These are phyloP conservation scores for Lathyrus sativus DNA, from an alignment of 306 rosid genomes.

Conservation along the genomic window DNA sequence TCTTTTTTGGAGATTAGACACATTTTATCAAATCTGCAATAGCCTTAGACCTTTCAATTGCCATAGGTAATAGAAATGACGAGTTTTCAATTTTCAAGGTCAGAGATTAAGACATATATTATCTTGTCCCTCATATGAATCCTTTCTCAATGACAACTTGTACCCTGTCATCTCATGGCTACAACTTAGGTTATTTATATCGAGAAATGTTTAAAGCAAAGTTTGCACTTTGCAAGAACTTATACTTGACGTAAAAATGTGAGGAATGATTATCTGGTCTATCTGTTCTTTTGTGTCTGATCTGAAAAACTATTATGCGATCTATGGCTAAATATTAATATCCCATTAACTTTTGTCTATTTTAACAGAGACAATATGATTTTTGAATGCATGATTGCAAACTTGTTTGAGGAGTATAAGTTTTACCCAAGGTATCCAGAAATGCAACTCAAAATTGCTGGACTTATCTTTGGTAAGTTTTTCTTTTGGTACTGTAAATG, in stretches of 20 bases:
- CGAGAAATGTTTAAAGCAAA: conserved; percentile 11
- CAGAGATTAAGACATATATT: conserved; percentile 10
- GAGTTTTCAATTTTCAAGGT: conserved; percentile 15
- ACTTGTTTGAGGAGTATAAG: conserved; percentile 91
- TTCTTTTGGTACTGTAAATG: conserved; percentile 32
- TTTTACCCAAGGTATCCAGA: conserved; percentile 98
- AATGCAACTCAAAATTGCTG: conserved; percentile 91
- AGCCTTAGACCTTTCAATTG: neutral
- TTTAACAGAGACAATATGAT: conserved; percentile 79
- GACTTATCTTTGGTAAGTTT: conserved; percentile 86
- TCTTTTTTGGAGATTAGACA: conserved; percentile 14
- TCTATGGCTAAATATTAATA: conserved; percentile 27
- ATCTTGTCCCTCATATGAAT: conserved; percentile 9
- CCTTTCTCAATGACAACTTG: conserved; percentile 20
- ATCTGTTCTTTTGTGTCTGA: conserved; percentile 8
- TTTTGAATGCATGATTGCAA: conserved; percentile 91
- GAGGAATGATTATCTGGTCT: conserved; percentile 18
- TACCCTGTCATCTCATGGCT: neutral
- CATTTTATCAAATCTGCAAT: conserved; percentile 8
- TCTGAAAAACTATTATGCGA: neutral
- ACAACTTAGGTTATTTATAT: conserved; percentile 8
- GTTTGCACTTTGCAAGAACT: neutral
- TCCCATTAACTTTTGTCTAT: conserved; percentile 21
- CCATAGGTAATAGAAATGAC: neutral
- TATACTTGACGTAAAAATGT: neutral